Conservation (phyloP, 768 basidiomycete species). For the Mycena polygramma region DNA sequence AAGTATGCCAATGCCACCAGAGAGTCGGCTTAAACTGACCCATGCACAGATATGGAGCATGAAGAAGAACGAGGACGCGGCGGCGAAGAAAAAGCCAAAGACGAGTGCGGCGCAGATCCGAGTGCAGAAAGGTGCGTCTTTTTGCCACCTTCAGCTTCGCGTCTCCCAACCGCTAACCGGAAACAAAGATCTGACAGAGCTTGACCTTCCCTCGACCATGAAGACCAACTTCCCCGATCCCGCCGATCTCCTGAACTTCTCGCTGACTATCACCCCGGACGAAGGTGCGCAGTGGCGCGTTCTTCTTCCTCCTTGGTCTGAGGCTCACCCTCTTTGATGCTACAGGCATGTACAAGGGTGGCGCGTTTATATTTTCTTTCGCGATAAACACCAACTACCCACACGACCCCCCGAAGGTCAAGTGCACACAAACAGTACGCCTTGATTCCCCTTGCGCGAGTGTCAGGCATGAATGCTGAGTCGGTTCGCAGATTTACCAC, state of each 20-base stretch:
- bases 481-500: conserved; percentile 87
- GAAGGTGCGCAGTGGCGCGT: conserved; percentile 74
- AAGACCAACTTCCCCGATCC: conserved; percentile 94
- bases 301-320: not conserved
- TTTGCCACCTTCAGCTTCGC: not conserved
- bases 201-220: conserved; percentile 97
- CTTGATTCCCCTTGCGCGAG: not conserved
- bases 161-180: not conserved
- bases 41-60: conserved; percentile 94
- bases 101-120: conserved; percentile 98
- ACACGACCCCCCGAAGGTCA: conserved; percentile 99
- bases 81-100: conserved; percentile 98
- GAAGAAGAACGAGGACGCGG: conserved; percentile 99
- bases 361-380: conserved; percentile 94
- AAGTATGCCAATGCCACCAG: conserved; percentile 46
- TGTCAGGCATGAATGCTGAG: conserved; percentile 19
- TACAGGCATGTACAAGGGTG: conserved; percentile 98
- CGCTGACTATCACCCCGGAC: conserved; percentile 94
- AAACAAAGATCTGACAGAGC: conserved; percentile 88
- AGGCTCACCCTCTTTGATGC: not conserved
- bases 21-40: conserved; percentile 7
- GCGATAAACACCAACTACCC: conserved; percentile 98
- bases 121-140: conserved; percentile 93
- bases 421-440: conserved; percentile 90
- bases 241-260: conserved; percentile 95